A percentile compares a stretch with the other conserved stretches of the same genome.
phyloP scores from a whole-genome alignment of 192 early-diverging fungal genomes.

The Coemansia sp. region DNA sequence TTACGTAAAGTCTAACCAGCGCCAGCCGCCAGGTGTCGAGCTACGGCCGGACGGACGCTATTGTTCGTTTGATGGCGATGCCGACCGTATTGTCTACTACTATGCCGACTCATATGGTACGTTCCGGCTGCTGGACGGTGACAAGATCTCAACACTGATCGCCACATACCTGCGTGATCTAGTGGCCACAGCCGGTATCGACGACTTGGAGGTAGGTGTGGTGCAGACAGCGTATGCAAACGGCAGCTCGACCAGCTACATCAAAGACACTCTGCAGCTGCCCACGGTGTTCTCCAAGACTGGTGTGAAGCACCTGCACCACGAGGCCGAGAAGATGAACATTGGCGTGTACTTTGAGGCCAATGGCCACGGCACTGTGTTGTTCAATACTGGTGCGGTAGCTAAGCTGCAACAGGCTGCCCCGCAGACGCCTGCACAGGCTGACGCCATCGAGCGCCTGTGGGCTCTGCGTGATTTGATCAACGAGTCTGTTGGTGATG shows the following conservation, averaged over 20 bases:
- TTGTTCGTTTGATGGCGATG: slow-evolving; percentile 96
- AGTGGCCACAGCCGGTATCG: slow-evolving; percentile 75
- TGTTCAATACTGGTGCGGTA: slow-evolving; percentile 90
- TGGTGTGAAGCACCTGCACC: slow-evolving; percentile 99
- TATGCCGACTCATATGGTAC: slow-evolving; percentile 69
- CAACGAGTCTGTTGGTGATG: slow-evolving; percentile 99
- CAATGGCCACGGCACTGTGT: slow-evolving; percentile 97
- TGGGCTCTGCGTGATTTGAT: slow-evolving; percentile 86
- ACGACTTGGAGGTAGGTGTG: slow-evolving; percentile 81
- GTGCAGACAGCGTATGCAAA: slow-evolving; percentile 99
- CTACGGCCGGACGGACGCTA: slow-evolving; percentile 70
- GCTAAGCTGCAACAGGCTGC: slow-evolving; percentile 22
- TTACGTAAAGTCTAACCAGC: slow-evolving; percentile 92
- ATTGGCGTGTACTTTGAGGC: slow-evolving; percentile 99
- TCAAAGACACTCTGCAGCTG: slow-evolving; percentile 84
- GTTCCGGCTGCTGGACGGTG: slow-evolving; percentile 96
- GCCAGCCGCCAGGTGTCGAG: slow-evolving; percentile 66
- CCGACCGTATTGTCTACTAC: slow-evolving; percentile 97
- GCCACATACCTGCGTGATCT: slow-evolving; percentile 93
- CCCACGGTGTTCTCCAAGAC: slow-evolving; percentile 95
- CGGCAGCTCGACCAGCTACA: slow-evolving; percentile 91
- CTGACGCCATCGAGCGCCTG: slow-evolving; percentile 75
- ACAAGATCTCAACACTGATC: slow-evolving; percentile 96
- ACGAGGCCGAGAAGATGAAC: slow-evolving; percentile 95
- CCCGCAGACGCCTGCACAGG: slow-evolving; percentile 69